These are phyloP conservation scores for Blumeria graminis DNA, from an alignment of 2,329 filamentous ascomycete species.

Conservation along the genomic window DNA sequence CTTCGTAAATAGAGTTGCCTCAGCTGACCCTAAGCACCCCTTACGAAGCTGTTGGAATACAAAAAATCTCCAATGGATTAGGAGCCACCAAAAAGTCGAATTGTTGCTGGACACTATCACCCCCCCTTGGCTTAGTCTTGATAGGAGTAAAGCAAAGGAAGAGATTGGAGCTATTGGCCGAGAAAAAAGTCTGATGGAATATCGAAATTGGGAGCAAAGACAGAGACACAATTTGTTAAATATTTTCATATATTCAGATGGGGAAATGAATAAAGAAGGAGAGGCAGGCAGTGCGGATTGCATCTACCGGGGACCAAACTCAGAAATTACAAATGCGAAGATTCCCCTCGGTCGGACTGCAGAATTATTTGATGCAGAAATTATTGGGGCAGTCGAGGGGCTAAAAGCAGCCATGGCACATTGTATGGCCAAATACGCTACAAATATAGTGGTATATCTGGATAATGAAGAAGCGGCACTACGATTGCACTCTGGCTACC, in stretches of 20 bases:
- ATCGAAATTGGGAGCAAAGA: neutral
- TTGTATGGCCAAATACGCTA: neutral
- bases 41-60: neutral
- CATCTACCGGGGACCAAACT: no score
- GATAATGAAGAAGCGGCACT: neutral
- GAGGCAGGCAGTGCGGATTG: no score
- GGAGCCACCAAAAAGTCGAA: neutral
- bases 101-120: neutral
- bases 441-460: neutral
- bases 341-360: neutral
- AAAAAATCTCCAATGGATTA: neutral
- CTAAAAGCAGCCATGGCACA: neutral
- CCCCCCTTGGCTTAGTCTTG: neutral
- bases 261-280: no score
- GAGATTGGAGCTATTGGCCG: neutral
- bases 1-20: neutral
- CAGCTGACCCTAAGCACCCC: neutral
- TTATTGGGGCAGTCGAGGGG: neutral
- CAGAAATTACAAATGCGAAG: no score
- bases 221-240: neutral
- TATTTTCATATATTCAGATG: neutral
- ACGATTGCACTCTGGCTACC: neutral
- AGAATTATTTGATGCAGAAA: no score
- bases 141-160: neutral
- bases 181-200: neutral